These are phyloP conservation scores for Rhodotorula sp. DNA, from an alignment of 1,284 basidiomycete genomes.

Conservation along the genomic window DNA sequence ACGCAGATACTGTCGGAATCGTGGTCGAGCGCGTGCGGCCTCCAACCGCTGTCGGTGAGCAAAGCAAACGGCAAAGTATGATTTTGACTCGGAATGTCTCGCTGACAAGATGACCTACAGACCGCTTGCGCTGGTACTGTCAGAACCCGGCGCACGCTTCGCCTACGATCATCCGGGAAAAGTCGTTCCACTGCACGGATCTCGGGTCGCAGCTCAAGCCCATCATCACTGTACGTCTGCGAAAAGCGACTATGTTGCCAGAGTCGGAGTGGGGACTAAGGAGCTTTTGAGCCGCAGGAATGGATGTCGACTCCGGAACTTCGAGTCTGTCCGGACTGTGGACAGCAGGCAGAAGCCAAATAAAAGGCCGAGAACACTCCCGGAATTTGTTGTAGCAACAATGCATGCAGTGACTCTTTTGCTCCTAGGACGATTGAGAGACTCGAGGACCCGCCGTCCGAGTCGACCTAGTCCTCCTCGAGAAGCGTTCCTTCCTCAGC, in stretches of 20 bases:
- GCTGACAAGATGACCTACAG: conserved; percentile 53
- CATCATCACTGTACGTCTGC: conserved; percentile 61
- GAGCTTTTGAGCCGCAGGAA: conserved; percentile 37
- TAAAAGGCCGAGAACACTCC: conserved; percentile 42
- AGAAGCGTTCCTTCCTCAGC: conserved; percentile 59
- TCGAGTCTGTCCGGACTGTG: conserved; percentile 70
- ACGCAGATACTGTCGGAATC: conserved; percentile 86
- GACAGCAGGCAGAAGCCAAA: conserved; percentile 64
- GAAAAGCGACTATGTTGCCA: no score
- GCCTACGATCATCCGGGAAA: conserved; percentile 83
- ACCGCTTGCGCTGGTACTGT: conserved; percentile 94
- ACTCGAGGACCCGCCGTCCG: background rate
- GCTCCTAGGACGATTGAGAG: background rate
- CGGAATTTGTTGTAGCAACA: background rate
- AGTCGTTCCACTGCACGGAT: conserved; percentile 83
- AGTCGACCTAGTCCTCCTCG: conserved; percentile 26
- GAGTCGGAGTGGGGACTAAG: no score
- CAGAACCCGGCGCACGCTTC: conserved; percentile 63
- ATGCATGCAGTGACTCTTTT: background rate
- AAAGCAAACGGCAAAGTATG: conserved; percentile 25
- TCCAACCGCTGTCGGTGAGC: conserved; percentile 51
- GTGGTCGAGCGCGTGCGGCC: conserved; percentile 91
- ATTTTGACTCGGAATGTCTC: background rate
- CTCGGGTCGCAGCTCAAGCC: conserved; percentile 93
- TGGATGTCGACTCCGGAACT: conserved; percentile 66